Base-by-base conservation (phyloP, 805 yeast genomes). In the Ogataea salicorniae region DNA sequence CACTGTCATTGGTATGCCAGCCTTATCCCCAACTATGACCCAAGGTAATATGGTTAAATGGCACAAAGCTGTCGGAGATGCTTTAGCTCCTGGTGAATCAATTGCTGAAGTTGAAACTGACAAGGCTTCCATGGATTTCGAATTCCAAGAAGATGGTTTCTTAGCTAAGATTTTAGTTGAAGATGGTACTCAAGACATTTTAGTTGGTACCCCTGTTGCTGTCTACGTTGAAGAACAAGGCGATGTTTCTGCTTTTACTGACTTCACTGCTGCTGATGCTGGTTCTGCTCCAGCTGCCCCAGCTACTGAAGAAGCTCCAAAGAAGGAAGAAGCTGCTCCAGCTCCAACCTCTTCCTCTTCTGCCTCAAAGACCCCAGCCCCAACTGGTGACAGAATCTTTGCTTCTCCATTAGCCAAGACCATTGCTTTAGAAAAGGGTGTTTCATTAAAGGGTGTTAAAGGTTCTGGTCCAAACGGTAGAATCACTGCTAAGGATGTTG, bases 21-120 rank as follows among this genome's bases (percentile, higher is more conserved):
- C 99, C 9, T 75, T 94, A 61, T 92, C 98, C n/a, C 99, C 99
- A 56, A 94, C 99, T 46, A 94, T 94, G 99, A 87, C 97, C 52
- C 92, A 87, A 65, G 99, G 99, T 66, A 84, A 81, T 68, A 74
- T 94, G 55, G 92, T 92, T 37, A 75, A 80, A 50, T 94, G 99
- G 99, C 78, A 82, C 66, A 94, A 91, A 75, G 70, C 79, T 40
- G 87, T 83, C 36, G 99, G 99, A 63, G 99, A 94, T 67, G 71
- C 80, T 68, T 80, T 94, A 56, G 62, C 77, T 31, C 94, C 97
- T 18, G 99, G 99, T 70, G 97, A 91, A 65, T 83, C 94, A 41
- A 80, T 92, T 58, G 97, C 97, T 50, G 98, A 92, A 73, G 85
- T 92, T 55, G 99, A 92, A 74, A 92, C 99, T 58, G 99, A 91